Evolutionary conservation across 139 green algal genomes (phyloP).

Genomic region (Ettlia oleoabundans): DNA sequence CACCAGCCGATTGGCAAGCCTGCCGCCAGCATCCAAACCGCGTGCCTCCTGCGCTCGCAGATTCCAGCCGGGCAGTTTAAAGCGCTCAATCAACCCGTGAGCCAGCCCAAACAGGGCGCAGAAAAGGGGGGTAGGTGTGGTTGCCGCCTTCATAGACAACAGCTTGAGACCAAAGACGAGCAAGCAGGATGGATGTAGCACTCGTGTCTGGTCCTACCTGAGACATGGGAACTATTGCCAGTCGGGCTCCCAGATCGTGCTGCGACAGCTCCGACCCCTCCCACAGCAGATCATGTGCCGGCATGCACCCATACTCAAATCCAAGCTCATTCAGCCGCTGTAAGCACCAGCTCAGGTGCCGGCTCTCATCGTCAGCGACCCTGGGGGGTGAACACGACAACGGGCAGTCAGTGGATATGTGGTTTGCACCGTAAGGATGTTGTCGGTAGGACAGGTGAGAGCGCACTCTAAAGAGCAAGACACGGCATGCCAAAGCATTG

Average conservation of each 20-base stretch:
- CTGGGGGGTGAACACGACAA: conserved; percentile 6
- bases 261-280: conserved; percentile 57
- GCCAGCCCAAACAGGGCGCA: no score
- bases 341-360: conserved; percentile 80
- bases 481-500: no score
- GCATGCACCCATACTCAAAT: conserved; percentile 74
- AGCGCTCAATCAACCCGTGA: no score
- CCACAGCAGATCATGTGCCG: conserved; percentile 86
- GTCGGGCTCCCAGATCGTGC: conserved; percentile 53
- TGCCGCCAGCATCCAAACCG: conserved; percentile 49
- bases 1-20: conserved; percentile 66
- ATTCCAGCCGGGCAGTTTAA: no score
- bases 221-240: conserved; percentile 84
- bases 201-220: no score
- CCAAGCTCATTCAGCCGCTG: conserved; percentile 78
- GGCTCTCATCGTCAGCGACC: conserved; percentile 84
- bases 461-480: no score
- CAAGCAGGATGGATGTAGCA: no score
- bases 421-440: no score
- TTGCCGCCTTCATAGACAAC: no score
- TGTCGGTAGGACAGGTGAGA: no score
- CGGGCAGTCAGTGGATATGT: background rate
- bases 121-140: no score
- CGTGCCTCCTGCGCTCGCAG: conserved; percentile 30
- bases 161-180: no score